phyloP scores from a whole-genome alignment of 2,329 filamentous ascomycete species.

The Fusarium cicatricum region DNA sequence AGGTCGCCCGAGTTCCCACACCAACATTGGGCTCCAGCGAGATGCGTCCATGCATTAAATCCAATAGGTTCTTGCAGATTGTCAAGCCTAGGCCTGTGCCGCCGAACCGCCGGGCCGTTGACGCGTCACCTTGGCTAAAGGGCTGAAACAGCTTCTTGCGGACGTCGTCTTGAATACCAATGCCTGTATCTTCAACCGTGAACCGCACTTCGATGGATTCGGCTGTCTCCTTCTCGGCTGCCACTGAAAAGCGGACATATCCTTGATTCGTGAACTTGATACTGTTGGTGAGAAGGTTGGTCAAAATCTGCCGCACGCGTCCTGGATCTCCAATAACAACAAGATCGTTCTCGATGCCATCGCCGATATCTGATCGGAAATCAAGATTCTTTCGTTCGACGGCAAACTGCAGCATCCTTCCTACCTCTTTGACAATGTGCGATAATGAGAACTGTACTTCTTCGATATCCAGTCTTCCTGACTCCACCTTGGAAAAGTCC shows the following conservation, averaged over 20 bases:
- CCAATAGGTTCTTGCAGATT: conserved; percentile 82
- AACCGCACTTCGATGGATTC: conserved; percentile 76
- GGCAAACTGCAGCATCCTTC: conserved; percentile 87
- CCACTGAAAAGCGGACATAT: conserved; percentile 71
- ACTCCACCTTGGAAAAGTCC: conserved; percentile 88
- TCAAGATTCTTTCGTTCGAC: conserved; percentile 81
- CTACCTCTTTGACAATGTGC: conserved; percentile 78
- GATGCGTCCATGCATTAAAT: conserved; percentile 82
- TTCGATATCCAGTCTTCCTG: conserved; percentile 78
- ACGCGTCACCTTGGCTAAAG: conserved; percentile 83
- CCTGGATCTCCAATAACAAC: conserved; percentile 89
- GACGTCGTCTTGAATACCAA: conserved; percentile 82
- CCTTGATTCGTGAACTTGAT: conserved; percentile 79
- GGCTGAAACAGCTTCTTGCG: conserved; percentile 78
- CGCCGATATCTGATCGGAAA: conserved; percentile 71
- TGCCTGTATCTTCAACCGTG: conserved; percentile 78
- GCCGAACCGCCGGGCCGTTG: conserved; percentile 79
- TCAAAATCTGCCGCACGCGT: conserved; percentile 82
- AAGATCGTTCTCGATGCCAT: conserved; percentile 70
- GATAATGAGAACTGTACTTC: conserved; percentile 82
- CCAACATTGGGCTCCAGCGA: conserved; percentile 72
- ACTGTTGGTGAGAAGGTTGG: conserved; percentile 79
- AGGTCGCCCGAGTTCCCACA: conserved; percentile 75
- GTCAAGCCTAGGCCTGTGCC: conserved; percentile 81
- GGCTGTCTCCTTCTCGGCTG: conserved; percentile 68